Conservation (phyloP, 139 green algal species). For the Chlorella sp. region DNA sequence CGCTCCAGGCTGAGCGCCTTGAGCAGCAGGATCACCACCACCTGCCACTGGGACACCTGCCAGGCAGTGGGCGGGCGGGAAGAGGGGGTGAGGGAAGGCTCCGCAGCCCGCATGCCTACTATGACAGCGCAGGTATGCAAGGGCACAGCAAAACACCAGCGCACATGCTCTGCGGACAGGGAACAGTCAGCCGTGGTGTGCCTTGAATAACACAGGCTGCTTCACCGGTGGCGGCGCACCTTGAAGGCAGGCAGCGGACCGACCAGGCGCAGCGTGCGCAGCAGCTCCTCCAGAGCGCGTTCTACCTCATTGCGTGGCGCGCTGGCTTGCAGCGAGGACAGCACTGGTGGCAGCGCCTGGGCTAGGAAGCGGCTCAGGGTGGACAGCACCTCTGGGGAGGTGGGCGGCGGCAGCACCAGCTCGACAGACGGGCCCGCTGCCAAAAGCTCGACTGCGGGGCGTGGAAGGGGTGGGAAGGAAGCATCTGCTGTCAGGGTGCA, state of each 20-base stretch:
- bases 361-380: slow-evolving; percentile 29
- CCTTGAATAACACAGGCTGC: too few relatives aligned
- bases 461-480: background rate
- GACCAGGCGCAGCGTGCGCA: slow-evolving; percentile 35
- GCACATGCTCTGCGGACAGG: background rate
- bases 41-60: slow-evolving; percentile 44
- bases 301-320: slow-evolving; percentile 29
- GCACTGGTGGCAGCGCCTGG: slow-evolving; percentile 16
- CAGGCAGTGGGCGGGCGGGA: background rate
- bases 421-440: background rate
- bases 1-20: slow-evolving; percentile 49
- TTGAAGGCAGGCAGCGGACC: slow-evolving; percentile 46
- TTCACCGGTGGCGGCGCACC: background rate
- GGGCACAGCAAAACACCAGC: too few relatives aligned
- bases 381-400: slow-evolving; percentile 16
- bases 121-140: background rate
- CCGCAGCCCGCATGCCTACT: background rate
- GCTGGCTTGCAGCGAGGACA: slow-evolving; percentile 4
- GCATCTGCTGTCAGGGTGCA: too few relatives aligned
- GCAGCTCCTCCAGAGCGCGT: slow-evolving; percentile 29
- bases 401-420: slow-evolving; percentile 11
- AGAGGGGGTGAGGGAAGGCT: background rate
- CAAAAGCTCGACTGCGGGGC: slow-evolving; percentile 14
- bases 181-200: too few relatives aligned
- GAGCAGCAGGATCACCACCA: slow-evolving; percentile 39